These are phyloP conservation scores for Diutina pseudorugosa DNA, from an alignment of 1,139 yeast genomes.

Conservation along the genomic window DNA sequence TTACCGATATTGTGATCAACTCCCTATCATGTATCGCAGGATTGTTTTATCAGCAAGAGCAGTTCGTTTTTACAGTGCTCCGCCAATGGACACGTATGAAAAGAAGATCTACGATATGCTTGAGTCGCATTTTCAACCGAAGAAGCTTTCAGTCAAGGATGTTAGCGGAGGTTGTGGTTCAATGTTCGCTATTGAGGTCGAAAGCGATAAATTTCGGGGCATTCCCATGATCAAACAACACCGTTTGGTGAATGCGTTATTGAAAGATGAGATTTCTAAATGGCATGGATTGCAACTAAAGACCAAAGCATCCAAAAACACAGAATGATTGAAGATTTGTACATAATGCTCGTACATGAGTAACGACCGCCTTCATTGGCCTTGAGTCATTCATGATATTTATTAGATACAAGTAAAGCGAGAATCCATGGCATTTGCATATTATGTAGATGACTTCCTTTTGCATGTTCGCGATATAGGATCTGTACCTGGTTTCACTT, in stretches of 20 bases:
- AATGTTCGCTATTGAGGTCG: slow-evolving; percentile 83
- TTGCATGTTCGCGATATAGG: too few relatives aligned
- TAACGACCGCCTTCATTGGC: too few relatives aligned
- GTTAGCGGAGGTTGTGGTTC: slow-evolving; percentile 96
- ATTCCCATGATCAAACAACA: slow-evolving; percentile 83
- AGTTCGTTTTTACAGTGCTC: neutral
- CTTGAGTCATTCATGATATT: too few relatives aligned
- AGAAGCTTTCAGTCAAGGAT: slow-evolving; percentile 55
- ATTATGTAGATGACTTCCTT: too few relatives aligned
- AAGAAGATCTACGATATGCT: slow-evolving; percentile 47
- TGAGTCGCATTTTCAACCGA: slow-evolving; percentile 43
- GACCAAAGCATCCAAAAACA: neutral
- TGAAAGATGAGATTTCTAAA: slow-evolving; percentile 74
- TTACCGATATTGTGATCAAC: neutral
- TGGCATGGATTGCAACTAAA: slow-evolving; percentile 94
- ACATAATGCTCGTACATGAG: too few relatives aligned
- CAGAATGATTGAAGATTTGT: too few relatives aligned
- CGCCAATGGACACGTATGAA: slow-evolving; percentile 52
- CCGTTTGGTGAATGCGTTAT: slow-evolving; percentile 67
- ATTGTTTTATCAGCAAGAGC: neutral
- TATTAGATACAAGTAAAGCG: too few relatives aligned
- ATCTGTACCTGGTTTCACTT: neutral
- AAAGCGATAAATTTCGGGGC: slow-evolving; percentile 66
- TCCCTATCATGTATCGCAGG: neutral
- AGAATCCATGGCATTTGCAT: too few relatives aligned